Conservation (phyloP, 2,329 filamentous ascomycete genomes). For the Chrysosphaeria jannelii region DNA sequence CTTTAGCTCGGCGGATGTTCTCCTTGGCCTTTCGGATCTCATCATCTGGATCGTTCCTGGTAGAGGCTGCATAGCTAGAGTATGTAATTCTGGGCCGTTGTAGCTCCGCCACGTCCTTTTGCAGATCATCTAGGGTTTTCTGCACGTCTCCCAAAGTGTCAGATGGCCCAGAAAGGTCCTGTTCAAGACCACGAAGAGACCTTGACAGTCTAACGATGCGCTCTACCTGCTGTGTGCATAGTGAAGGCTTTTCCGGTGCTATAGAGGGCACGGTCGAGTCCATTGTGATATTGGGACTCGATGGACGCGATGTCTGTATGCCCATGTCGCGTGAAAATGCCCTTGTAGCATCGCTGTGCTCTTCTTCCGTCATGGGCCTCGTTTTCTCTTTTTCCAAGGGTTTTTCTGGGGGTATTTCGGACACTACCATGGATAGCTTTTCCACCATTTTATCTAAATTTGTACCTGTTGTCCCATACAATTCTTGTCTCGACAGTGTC, state of each 20-base stretch:
- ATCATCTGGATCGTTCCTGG: constrained; percentile 26
- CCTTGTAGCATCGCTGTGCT: constrained; percentile 33
- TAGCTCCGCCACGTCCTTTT: constrained; percentile 33
- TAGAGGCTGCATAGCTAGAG: constrained; percentile 15
- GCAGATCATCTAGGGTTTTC: constrained; percentile 23
- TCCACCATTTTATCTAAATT: constrained; percentile 16
- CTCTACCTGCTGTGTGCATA: constrained; percentile 1
- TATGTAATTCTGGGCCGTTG: constrained; percentile 7
- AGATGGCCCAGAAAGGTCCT: constrained; percentile 2
- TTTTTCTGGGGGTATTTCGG: constrained; percentile 31
- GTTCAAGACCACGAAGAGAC: constrained; percentile 4
- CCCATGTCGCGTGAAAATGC: constrained; percentile 58
- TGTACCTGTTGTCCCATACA: constrained; percentile 16
- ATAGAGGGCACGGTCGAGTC: constrained; percentile 1
- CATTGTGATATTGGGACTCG: constrained; percentile 9
- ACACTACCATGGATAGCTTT: constrained; percentile 25
- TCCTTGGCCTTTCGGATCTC: constrained; percentile 43
- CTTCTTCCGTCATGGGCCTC: neutral
- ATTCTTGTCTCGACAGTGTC: constrained; percentile 19
- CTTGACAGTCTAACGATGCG: constrained; percentile 3
- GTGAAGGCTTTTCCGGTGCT: neutral
- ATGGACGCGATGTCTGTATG: constrained; percentile 36
- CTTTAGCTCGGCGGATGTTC: constrained; percentile 53
- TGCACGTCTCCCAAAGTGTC: constrained; percentile 13
- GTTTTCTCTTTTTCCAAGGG: neutral